phyloP scores from a whole-genome alignment of 495 filamentous ascomycete species.

The Tetracladium marchalianum region DNA sequence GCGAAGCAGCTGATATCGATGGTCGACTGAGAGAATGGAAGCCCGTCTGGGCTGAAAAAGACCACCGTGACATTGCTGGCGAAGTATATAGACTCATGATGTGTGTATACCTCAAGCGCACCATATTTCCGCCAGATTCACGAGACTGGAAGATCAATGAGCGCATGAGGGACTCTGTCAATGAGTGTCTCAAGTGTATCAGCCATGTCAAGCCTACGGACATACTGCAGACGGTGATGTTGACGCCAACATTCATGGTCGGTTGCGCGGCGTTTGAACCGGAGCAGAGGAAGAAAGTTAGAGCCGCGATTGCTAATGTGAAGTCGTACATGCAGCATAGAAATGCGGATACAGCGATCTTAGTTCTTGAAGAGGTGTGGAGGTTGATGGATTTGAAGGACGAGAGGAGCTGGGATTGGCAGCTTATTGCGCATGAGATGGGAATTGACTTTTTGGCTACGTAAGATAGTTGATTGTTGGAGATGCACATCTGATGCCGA shows the following conservation, averaged over 20 bases:
- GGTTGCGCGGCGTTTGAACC: slow-evolving; percentile 73
- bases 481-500: background rate
- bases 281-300: slow-evolving; percentile 58
- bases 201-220: slow-evolving; percentile 49
- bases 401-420: slow-evolving; percentile 85
- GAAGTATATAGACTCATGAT: slow-evolving; percentile 83
- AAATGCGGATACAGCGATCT: slow-evolving; percentile 66
- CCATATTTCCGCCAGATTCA: slow-evolving; percentile 56
- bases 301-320: slow-evolving; percentile 56
- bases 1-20: slow-evolving; percentile 70
- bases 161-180: slow-evolving; percentile 63
- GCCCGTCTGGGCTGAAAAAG: slow-evolving; percentile 57
- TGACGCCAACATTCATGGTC: slow-evolving; percentile 82
- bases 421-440: slow-evolving; percentile 64
- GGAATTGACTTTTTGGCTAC: slow-evolving; percentile 77
- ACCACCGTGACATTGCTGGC: slow-evolving; percentile 63
- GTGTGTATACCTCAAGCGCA: slow-evolving; percentile 84
- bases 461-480: slow-evolving; percentile 33
- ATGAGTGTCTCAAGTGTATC: slow-evolving; percentile 60
- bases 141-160: slow-evolving; percentile 33
- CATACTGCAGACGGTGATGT: slow-evolving; percentile 62
- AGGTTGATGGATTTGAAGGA: slow-evolving; percentile 66
- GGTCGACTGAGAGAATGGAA: slow-evolving; percentile 66
- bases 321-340: slow-evolving; percentile 70
- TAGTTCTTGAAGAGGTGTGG: slow-evolving; percentile 77